These are phyloP conservation scores for Paracorniculantispora psalliotae DNA, from an alignment of 2,329 filamentous ascomycete genomes.

Conservation along the genomic window DNA sequence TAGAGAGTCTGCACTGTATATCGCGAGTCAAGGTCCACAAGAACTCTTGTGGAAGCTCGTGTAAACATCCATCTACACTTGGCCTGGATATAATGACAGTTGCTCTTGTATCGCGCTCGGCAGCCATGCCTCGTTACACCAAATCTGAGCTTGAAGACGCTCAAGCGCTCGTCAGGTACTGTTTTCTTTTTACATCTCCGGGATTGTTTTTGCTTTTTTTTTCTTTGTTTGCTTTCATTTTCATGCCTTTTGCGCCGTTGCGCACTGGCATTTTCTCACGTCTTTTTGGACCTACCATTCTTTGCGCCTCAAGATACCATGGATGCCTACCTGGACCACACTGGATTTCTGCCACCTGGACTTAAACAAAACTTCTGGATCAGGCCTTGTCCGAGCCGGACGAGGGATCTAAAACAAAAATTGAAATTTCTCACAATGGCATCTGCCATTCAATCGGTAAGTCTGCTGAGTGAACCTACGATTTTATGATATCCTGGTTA, in stretches of 20 bases:
- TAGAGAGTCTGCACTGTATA: conserved; percentile 8
- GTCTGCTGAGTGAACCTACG: conserved; percentile 19
- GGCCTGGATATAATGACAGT: conserved; percentile 44
- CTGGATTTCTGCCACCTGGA: conserved; percentile 11
- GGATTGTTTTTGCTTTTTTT: conserved; percentile 27
- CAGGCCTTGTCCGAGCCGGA: conserved; percentile 29
- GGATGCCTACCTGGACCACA: conserved; percentile 9
- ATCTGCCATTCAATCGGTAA: conserved; percentile 30
- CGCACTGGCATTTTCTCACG: conserved; percentile 10
- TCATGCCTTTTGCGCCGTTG: not conserved
- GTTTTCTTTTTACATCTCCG: conserved; percentile 44
- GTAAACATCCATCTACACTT: conserved; percentile 16
- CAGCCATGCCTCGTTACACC: conserved; percentile 49
- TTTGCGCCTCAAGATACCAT: not conserved
- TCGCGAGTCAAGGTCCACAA: conserved; percentile 12
- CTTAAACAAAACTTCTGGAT: conserved; percentile 12
- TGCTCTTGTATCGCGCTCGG: conserved; percentile 43
- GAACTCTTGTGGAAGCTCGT: conserved; percentile 5
- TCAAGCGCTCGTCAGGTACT: conserved; percentile 59
- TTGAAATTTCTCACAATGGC: conserved; percentile 17
- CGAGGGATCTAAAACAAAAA: conserved; percentile 27
- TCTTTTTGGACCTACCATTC: conserved; percentile 13
- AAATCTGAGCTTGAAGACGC: conserved; percentile 54
- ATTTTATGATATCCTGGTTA: not conserved
- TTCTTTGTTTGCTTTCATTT: not conserved